These are phyloP conservation scores for Pyricularia pennisetigena DNA, from an alignment of 2,329 filamentous ascomycete species.

Conservation along the genomic window DNA sequence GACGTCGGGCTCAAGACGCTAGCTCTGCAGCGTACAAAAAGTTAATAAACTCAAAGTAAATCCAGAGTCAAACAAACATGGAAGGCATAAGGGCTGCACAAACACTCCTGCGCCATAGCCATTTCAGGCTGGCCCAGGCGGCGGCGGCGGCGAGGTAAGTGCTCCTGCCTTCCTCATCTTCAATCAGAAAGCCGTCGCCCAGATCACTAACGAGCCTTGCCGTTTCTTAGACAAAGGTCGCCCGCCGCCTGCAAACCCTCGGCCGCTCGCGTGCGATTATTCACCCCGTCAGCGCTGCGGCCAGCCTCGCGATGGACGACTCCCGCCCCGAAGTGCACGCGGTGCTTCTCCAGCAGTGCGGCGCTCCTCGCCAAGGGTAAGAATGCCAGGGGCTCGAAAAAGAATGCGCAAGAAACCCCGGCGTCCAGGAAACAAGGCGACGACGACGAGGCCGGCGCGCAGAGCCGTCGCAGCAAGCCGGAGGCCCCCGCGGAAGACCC, in stretches of 20 bases:
- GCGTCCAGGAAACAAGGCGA: background rate
- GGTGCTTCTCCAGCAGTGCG: constrained; percentile 9
- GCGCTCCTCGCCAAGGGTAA: constrained; percentile 6
- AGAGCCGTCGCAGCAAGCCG: constrained; percentile 5
- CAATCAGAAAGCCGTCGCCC: no score
- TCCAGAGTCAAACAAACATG: background rate
- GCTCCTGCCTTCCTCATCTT: background rate
- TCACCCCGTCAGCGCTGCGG: background rate
- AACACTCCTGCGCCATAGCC: background rate
- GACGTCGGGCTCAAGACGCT: background rate
- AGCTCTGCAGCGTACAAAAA: background rate
- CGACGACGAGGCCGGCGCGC: constrained; percentile 5
- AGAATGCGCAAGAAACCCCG: background rate
- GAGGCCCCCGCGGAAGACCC: constrained; percentile 6
- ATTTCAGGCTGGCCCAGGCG: background rate
- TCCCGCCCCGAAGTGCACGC: background rate
- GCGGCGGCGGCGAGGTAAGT: background rate
- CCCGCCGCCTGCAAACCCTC: background rate
- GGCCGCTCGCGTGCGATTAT: background rate
- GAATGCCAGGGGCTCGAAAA: constrained; percentile 11
- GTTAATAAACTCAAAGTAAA: background rate
- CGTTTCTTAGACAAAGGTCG: background rate
- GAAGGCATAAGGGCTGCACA: background rate
- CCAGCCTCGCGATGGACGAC: background rate
- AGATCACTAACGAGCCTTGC: background rate